Conservation (phyloP, 1,139 yeast genomes). For the Suhomyces atakaporum region DNA sequence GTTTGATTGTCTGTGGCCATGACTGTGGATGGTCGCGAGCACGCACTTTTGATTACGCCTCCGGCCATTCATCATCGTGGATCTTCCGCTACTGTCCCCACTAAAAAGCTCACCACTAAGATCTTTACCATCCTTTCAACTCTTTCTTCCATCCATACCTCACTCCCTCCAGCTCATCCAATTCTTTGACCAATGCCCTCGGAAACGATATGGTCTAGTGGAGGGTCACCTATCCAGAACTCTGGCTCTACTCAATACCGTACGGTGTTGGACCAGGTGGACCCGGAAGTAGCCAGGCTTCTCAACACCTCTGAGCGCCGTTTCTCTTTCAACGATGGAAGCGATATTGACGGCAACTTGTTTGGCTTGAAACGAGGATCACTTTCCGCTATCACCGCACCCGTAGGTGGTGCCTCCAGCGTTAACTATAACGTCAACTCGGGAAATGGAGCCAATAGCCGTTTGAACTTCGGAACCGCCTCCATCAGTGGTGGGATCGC, state of each 20-base stretch:
- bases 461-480: constrained; percentile 55
- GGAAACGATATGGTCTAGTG: constrained; percentile 44
- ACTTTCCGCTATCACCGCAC: constrained; percentile 49
- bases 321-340: constrained; percentile 46
- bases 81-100: too few species aligned
- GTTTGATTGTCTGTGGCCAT: neutral
- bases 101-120: neutral
- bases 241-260: constrained; percentile 26
- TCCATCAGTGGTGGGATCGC: constrained; percentile 63
- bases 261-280: constrained; percentile 40
- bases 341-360: constrained; percentile 43
- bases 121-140: too few species aligned
- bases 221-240: constrained; percentile 29
- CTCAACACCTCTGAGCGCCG: constrained; percentile 24
- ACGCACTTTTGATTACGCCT: neutral
- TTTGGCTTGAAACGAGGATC: constrained; percentile 53
- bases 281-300: constrained; percentile 51
- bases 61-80: constrained; percentile 1
- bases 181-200: too few species aligned
- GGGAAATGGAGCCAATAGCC: constrained; percentile 13
- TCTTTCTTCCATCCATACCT: too few species aligned
- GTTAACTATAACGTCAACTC: constrained; percentile 13
- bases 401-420: constrained; percentile 30
- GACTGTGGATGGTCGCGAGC: neutral
- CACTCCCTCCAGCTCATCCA: too few species aligned